Evolutionary conservation across 2,329 filamentous ascomycete species (phyloP), one percentile per base, ranked within the genome.

Genomic region (Ophiostoma himal-ulmi): DNA sequence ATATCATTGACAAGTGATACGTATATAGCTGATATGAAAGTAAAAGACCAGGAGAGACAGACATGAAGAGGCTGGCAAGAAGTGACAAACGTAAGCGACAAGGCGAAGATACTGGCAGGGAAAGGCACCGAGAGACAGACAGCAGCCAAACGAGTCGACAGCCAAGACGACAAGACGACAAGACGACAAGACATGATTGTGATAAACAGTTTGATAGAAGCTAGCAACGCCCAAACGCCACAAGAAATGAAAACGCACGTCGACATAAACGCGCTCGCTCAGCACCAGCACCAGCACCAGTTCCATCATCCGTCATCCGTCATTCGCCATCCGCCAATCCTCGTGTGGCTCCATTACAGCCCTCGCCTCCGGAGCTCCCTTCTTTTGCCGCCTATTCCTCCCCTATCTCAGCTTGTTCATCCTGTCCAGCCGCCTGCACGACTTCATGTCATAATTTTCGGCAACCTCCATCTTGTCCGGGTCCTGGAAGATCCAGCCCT

Each of bases 401-500:
- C 30, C 11, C 57, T 37, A 13, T 10, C 20, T 11, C 14, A 7
- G 20, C 30, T 64, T 68, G n/a, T 79, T 78, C 71, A 87, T 75
- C 41, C 77, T 79, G 64, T 82, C 78, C 72, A 89, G 77, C 73
- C 84, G 80, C 72, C 82, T 79, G 76, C 87, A 89, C 70, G 82
- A 82, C 20, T 81, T 81, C 82, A 83, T 84, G 72, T 82, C 80
- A 72, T 81, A 84, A 22, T 79, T 79, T 44, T 83, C 80, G 39
- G 94, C 94, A 71, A 87, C 80, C 72, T 89, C 86, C 87, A 96
- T 87, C 82, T 93, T 93, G 73, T 89, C 89, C 69, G 88, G 84
- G 76, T 97, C 93, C 70, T 89, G 87, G 78, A 88, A 93, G 77
- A 97, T 93, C 91, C 93, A 97, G 3, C 94, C 94, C 75, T 91